Evolutionary conservation across 768 basidiomycete genomes (phyloP).

Genomic region (Russula sp.): DNA sequence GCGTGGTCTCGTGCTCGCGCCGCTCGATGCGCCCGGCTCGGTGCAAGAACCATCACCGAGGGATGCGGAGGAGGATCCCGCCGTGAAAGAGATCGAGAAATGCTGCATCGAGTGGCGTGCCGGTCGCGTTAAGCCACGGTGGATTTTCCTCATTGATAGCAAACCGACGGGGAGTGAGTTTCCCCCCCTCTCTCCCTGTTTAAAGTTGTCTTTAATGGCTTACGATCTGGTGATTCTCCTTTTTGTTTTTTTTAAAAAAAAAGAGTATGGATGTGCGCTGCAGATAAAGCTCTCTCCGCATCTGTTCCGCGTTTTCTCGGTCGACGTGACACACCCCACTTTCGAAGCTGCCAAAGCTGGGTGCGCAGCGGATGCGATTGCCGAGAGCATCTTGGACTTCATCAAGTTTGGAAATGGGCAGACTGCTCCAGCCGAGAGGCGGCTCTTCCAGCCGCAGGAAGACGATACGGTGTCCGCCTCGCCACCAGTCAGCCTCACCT

Average conservation of each 20-base stretch:
- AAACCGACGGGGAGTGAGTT: slow-evolving; percentile 37
- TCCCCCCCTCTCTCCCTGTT: background rate
- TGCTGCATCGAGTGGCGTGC: slow-evolving; percentile 51
- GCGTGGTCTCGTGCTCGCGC: slow-evolving; percentile 29
- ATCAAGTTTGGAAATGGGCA: slow-evolving; percentile 52
- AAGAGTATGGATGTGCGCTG: slow-evolving; percentile 45
- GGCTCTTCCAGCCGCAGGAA: slow-evolving; percentile 1
- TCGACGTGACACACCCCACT: slow-evolving; percentile 37
- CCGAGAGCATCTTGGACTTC: slow-evolving; percentile 49
- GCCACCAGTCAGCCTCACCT: slow-evolving; percentile 24
- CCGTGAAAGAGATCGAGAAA: slow-evolving; percentile 40
- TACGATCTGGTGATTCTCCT: background rate
- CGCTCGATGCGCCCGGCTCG: slow-evolving; percentile 24
- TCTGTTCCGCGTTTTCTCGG: slow-evolving; percentile 45
- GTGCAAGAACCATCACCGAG: slow-evolving; percentile 5
- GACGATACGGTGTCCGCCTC: slow-evolving; percentile 14
- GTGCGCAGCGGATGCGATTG: slow-evolving; percentile 48
- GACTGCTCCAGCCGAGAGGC: slow-evolving; percentile 29
- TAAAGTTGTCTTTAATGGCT: background rate
- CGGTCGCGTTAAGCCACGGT: slow-evolving; percentile 43
- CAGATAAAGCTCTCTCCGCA: slow-evolving; percentile 47
- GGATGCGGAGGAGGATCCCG: slow-evolving; percentile 17
- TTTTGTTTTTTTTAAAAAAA: slow-evolving; percentile 20
- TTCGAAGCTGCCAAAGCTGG: slow-evolving; percentile 40
- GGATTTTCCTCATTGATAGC: slow-evolving; percentile 43